These are phyloP conservation scores for Suillus spraguei DNA, from an alignment of 768 basidiomycete genomes.

Conservation along the genomic window DNA sequence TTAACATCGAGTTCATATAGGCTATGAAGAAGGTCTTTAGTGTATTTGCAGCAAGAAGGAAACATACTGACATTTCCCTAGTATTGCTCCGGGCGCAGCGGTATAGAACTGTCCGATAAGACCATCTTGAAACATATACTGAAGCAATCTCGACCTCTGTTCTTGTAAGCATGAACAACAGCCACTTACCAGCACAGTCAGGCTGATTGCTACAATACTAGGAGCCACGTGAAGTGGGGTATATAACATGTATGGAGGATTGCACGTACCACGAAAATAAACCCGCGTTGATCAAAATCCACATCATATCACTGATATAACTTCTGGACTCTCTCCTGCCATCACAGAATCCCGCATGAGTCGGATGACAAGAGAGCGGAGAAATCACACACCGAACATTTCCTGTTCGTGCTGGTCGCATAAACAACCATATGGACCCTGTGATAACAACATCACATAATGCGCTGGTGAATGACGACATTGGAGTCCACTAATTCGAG, in stretches of 20 bases:
- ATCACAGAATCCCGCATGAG: constrained; percentile 9
- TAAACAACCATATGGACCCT: constrained; percentile 16
- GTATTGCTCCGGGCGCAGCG: constrained; percentile 14
- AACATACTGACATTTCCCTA: constrained; percentile 21
- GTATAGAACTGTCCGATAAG: constrained; percentile 11
- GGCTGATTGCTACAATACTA: constrained; percentile 13
- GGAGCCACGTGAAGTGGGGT: neutral
- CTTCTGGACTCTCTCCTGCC: constrained; percentile 2
- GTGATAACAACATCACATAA: constrained; percentile 25
- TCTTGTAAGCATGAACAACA: neutral
- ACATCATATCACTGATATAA: constrained; percentile 20
- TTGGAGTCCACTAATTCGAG: constrained; percentile 11
- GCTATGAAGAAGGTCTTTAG: constrained; percentile 11
- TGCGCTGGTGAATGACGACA: constrained; percentile 19
- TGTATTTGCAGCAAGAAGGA: neutral
- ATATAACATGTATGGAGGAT: neutral
- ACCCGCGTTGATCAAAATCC: constrained; percentile 22
- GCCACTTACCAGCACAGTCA: constrained; percentile 18
- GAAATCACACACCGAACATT: constrained; percentile 14
- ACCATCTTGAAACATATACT: constrained; percentile 21
- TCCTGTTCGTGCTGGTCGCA: constrained; percentile 16
- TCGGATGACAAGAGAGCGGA: neutral
- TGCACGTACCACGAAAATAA: constrained; percentile 21
- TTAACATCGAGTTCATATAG: constrained; percentile 26
- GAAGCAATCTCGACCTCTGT: neutral